Evolutionary conservation across 2,329 filamentous ascomycete species (phyloP).

Genomic region (Xylariaceae sp.): DNA sequence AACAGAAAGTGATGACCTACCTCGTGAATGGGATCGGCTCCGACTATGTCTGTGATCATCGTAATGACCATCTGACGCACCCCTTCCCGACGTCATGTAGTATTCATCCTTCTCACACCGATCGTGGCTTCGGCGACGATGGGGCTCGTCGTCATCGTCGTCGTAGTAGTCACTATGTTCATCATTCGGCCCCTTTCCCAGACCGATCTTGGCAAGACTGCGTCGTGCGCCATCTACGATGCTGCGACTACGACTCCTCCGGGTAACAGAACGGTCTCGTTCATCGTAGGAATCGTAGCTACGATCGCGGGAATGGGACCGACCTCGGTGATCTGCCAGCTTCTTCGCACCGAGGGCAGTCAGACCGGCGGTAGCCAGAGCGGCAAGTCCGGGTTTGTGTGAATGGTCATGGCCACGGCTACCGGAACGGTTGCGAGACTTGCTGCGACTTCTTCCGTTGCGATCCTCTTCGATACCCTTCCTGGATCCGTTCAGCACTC

Average conservation of each 20-base stretch:
- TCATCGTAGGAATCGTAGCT: conserved; percentile 44
- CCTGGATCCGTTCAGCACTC: conserved; percentile 74
- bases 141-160: conserved; percentile 36
- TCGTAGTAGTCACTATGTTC: conserved; percentile 42
- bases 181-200: conserved; percentile 46
- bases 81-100: conserved; percentile 35
- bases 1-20: conserved; percentile 41
- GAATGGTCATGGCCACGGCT: conserved; percentile 34
- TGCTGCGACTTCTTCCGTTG: conserved; percentile 62
- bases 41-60: conserved; percentile 40
- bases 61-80: conserved; percentile 34
- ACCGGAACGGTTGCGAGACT: conserved; percentile 58
- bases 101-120: conserved; percentile 30
- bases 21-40: conserved; percentile 38
- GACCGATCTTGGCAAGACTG: conserved; percentile 56
- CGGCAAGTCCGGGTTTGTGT: conserved; percentile 51
- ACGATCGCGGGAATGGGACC: conserved; percentile 53
- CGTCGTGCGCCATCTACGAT: conserved; percentile 59
- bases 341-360: conserved; percentile 60
- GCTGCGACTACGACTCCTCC: conserved; percentile 56
- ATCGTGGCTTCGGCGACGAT: conserved; percentile 35
- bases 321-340: conserved; percentile 42
- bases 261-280: conserved; percentile 37
- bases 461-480: conserved; percentile 59
- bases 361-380: conserved; percentile 57